Evolutionary conservation across 305 asterid species (phyloP).

Genomic region (Ilex paraguariensis): DNA sequence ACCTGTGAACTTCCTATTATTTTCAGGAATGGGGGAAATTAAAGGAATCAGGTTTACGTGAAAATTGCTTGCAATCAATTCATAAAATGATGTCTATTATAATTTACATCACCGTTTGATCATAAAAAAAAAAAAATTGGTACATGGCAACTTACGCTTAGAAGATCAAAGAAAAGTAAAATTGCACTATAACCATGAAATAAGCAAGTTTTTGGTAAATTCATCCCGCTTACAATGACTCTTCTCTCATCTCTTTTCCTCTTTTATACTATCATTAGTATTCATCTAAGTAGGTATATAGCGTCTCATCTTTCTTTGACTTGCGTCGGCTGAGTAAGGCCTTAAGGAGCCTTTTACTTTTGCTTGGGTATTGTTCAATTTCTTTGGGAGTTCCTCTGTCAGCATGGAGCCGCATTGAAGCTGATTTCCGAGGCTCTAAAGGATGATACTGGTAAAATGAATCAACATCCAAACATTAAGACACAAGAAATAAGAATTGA

Average conservation of each 20-base stretch:
- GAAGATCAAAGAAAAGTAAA: too few species aligned
- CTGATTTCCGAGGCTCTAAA: constrained; percentile 72
- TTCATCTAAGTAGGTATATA: constrained; percentile 86
- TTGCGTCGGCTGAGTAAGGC: constrained; percentile 81
- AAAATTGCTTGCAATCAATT: too few species aligned
- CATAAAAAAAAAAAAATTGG: too few species aligned
- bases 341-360: constrained; percentile 84
- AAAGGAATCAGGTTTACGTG: too few species aligned
- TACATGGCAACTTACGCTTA: too few species aligned
- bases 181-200: too few species aligned
- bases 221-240: neutral
- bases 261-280: constrained; percentile 32
- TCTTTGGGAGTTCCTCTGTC: constrained; percentile 58
- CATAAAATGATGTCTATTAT: too few species aligned
- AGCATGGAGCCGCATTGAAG: constrained; percentile 61
- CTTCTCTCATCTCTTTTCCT: constrained; percentile 9
- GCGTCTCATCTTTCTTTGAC: constrained; percentile 81
- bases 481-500: neutral
- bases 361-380: constrained; percentile 56
- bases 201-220: constrained; percentile 10
- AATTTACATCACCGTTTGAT: too few species aligned
- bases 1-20: too few species aligned
- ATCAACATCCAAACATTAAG: neutral
- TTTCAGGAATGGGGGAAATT: too few species aligned
- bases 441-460: constrained; percentile 44